These are phyloP conservation scores for Cladosporium sp. DNA, from an alignment of 2,329 filamentous ascomycete species.

Conservation along the genomic window DNA sequence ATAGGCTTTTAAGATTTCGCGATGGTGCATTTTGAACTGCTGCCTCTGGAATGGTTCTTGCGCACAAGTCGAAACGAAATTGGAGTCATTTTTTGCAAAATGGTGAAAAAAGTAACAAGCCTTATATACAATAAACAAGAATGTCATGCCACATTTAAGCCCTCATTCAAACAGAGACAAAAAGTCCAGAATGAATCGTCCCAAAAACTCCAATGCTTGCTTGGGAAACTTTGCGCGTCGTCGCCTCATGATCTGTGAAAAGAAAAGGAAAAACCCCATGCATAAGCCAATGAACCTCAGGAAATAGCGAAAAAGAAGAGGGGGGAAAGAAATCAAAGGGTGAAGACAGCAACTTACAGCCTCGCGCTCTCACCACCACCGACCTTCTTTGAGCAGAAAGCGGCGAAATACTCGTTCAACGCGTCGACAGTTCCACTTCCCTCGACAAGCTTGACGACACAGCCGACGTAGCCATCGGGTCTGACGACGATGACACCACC, in stretches of 20 bases:
- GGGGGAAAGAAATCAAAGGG: not conserved
- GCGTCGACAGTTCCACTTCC: slow-evolving; percentile 77
- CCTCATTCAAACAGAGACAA: not conserved
- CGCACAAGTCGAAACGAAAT: too few relatives aligned
- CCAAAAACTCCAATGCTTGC: too few relatives aligned
- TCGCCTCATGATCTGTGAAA: not conserved
- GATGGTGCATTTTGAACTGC: too few relatives aligned
- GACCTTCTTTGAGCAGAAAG: slow-evolving; percentile 62
- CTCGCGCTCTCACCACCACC: slow-evolving; percentile 24
- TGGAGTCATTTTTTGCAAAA: too few relatives aligned
- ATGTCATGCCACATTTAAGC: too few relatives aligned
- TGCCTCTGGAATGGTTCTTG: too few relatives aligned
- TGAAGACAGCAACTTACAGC: slow-evolving; percentile 4
- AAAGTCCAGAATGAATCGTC: too few relatives aligned
- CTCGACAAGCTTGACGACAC: slow-evolving; percentile 67
- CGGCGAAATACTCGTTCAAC: slow-evolving; percentile 74
- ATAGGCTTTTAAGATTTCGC: too few relatives aligned
- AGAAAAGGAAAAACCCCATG: not conserved
- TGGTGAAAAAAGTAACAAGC: too few relatives aligned
- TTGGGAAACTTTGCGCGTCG: too few relatives aligned
- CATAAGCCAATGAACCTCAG: slow-evolving; percentile 1
- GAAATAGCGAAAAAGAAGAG: not conserved
- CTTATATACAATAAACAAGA: too few relatives aligned
- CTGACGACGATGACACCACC: slow-evolving; percentile 79
- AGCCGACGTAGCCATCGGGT: slow-evolving; percentile 81